Evolutionary conservation across 352 stramenopile genomes (phyloP).

Genomic region (Globisporangium iwayamae): DNA sequence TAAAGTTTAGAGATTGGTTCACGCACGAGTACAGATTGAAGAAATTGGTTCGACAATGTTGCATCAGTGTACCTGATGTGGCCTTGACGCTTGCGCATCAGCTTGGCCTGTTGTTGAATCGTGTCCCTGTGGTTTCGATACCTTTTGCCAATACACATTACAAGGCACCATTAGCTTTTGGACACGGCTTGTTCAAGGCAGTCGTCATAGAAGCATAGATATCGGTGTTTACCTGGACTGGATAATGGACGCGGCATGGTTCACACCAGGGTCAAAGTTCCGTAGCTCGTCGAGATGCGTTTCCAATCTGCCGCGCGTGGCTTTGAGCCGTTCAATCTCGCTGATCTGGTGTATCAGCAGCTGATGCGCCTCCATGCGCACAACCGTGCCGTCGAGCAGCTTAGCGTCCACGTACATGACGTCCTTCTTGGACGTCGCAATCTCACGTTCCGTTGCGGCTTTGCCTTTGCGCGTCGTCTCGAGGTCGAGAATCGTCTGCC

Average conservation of each 20-base stretch:
- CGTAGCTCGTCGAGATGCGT: constrained; percentile 18
- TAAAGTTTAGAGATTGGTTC: background rate
- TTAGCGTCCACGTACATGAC: constrained; percentile 21
- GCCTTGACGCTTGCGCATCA: constrained; percentile 15
- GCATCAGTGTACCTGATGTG: background rate
- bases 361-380: constrained; percentile 31
- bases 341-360: constrained; percentile 28
- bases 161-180: too few relatives aligned
- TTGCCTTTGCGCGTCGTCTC: constrained; percentile 16
- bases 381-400: constrained; percentile 24
- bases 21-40: background rate
- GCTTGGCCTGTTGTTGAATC: constrained; percentile 9
- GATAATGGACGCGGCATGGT: constrained; percentile 29
- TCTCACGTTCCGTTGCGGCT: constrained; percentile 15
- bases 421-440: background rate
- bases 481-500: constrained; percentile 20
- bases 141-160: too few relatives aligned
- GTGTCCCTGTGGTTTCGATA: constrained; percentile 15
- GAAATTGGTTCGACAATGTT: background rate
- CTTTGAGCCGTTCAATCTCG: constrained; percentile 27
- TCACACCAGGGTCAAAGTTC: constrained; percentile 18
- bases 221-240: constrained; percentile 15
- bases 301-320: constrained; percentile 9
- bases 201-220: too few relatives aligned
- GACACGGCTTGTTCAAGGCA: too few relatives aligned